Base-by-base conservation (phyloP, 2,329 filamentous ascomycete genomes). In the Aureobasidium sp. region DNA sequence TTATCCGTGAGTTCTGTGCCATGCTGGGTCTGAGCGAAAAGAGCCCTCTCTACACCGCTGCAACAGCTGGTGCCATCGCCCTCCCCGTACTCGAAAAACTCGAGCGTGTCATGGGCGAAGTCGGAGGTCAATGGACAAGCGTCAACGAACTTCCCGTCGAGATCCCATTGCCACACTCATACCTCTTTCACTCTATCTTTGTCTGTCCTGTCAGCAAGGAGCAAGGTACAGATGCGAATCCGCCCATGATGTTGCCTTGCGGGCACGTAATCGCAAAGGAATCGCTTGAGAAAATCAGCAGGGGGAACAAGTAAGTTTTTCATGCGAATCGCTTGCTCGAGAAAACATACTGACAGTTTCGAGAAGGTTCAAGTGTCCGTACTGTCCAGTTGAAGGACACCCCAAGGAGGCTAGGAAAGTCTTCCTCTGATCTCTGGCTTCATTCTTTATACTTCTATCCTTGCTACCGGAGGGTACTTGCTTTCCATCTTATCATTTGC, bases 141-240 rank as follows among this genome's bases (percentile, higher is more conserved):
- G 84, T 89, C 64, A 87, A 94, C 70, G 94, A 99, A 74, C 79
- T 99, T 20, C 91, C 93, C 0, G 83, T 87, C 47, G 86, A 88
- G 73, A 87, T 87, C 17, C 83, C 86, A 0, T 76, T 88, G 4
- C 86, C 86, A 2, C 82, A 81, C 2, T 79, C 80, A 6, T 88
- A 87, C 70, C 79, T 83, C 58, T 99, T 96, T 78, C 94, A 99
- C 74, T 89, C 89, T 62, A 97, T 99, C 71, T 99, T 99, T 72
- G 94, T 99, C 45, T 99, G 94, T 71, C 94, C 94, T 0, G 94
- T 99, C 5, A 92, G 88, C 69, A 97, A 97, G 74, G 94, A 97
- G 72, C 94, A 99, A 75, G 91, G 89, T 0, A 99, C 93, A 0
- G 91, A 96, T 70, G 78, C 82, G 27, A 99, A 99, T 73, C 94